Base-by-base conservation (phyloP, 805 yeast genomes). In the Ogataea dorogensis region DNA sequence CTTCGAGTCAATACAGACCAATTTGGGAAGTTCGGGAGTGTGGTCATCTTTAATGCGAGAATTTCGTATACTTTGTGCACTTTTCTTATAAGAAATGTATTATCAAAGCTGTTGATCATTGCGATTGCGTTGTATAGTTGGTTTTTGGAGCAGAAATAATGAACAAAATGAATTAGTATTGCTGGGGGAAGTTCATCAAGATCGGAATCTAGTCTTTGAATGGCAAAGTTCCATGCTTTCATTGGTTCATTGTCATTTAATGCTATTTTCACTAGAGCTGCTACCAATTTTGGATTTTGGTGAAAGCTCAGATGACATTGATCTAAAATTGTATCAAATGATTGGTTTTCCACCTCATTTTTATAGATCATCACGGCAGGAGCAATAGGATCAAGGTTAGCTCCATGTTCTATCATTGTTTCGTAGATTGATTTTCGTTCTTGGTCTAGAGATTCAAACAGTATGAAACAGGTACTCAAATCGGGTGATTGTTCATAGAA, bases 41-140 rank as follows among this genome's bases (percentile, higher is more conserved):
- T 21, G 6, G 21, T 8, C 49, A 51, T 30, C 3, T 33, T 24
- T 7, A 23, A 23, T 2, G 40, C 38, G n/a, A 50, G 36, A 1
- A 38, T 31, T 8, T 26, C 46, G 26, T 49, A 47, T 2, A 28
- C 31, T 25, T 40, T 51, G 33, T 28, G 44, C 6, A 44, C 40
- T n/a, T 44, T 49, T n/a, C 38, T 17, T 12, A 33, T 13, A 5
- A 29, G 25, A 15, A 33, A 42, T 6, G 34, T 17, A 11, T 25
- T 24, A 12, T 35, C 29, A 25, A 50, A 49, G 5, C 26, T 41
- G 24, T 50, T 47, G n/a, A 51, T 38, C 13, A 43, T 40, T 6
- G 53, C 58, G 21, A 53, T 34, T 11, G 49, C 49, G 32, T 45
- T 43, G 40, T 53, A 42, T 5, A 46, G 36, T 26, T 53, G 44